Evolutionary conservation across 257 asterid genomes (phyloP).

Genomic region (Primulina huaijiensis): DNA sequence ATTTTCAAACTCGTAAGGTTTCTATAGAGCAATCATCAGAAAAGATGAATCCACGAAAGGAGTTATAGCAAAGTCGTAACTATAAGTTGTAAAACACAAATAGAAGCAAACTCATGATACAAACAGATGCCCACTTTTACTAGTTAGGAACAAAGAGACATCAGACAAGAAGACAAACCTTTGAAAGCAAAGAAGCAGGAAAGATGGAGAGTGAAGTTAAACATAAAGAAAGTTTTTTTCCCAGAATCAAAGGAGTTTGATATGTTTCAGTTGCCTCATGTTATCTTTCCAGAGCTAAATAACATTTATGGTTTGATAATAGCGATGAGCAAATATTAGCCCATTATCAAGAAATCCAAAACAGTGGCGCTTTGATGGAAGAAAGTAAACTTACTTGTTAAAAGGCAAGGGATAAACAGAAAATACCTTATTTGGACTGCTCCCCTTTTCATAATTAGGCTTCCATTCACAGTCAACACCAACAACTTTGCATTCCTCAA

Average conservation of each 20-base stretch:
- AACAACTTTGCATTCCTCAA: constrained; percentile 76
- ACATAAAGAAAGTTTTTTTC: neutral
- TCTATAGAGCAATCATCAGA: neutral
- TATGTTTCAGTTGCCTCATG: constrained; percentile 13
- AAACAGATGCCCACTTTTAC: neutral
- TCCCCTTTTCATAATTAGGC: constrained; percentile 80
- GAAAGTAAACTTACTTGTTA: constrained; percentile 6
- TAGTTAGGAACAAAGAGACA: neutral
- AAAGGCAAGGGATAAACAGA: constrained; percentile 15
- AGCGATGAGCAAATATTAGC: neutral
- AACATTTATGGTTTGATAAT: neutral
- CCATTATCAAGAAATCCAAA: constrained; percentile 3
- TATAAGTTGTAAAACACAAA: neutral
- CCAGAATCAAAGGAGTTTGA: neutral
- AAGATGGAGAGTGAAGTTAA: constrained; percentile 1
- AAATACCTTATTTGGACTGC: constrained; percentile 67
- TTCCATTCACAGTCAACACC: constrained; percentile 99
- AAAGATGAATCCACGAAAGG: neutral
- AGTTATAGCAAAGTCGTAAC: neutral
- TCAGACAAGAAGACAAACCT: neutral
- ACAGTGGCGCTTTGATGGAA: constrained; percentile 6
- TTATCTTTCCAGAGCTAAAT: constrained; percentile 4
- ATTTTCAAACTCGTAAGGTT: neutral
- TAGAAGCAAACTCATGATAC: neutral
- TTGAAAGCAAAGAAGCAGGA: neutral